Percentiles rank a stretch among this genome's conserved stretches.
These are phyloP conservation scores for Aureobasidium sp. DNA, from an alignment of 2,329 filamentous ascomycete genomes.

Conservation along the genomic window DNA sequence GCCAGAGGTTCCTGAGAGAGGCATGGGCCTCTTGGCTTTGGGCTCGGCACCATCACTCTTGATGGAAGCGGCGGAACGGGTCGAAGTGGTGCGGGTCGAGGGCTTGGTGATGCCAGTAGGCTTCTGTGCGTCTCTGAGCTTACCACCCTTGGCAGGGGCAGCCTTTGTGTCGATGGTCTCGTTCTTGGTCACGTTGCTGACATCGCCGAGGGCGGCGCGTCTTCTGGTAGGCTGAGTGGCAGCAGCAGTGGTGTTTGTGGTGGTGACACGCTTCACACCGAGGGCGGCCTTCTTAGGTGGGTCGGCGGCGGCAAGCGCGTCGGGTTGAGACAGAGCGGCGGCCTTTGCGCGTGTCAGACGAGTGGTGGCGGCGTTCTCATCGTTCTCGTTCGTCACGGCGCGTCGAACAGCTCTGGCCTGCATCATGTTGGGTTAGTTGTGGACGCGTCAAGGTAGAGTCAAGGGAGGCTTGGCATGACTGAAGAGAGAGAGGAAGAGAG, in stretches of 20 bases:
- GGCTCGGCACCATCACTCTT: slow-evolving; percentile 45
- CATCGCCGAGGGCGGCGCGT: slow-evolving; percentile 81
- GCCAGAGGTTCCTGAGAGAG: slow-evolving; percentile 60
- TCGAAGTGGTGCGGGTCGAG: slow-evolving; percentile 46
- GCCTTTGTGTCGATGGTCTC: slow-evolving; percentile 64
- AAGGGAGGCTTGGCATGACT: slow-evolving; percentile 6
- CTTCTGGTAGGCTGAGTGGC: slow-evolving; percentile 51
- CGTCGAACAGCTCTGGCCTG: slow-evolving; percentile 67
- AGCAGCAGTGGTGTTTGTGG: slow-evolving; percentile 31
- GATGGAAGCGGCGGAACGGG: slow-evolving; percentile 53
- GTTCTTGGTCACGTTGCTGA: slow-evolving; percentile 87
- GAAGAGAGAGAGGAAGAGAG: background rate
- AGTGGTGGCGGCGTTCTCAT: slow-evolving; percentile 71
- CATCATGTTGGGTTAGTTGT: slow-evolving; percentile 33
- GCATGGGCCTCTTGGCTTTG: slow-evolving; percentile 64
- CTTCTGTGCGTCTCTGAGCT: slow-evolving; percentile 53
- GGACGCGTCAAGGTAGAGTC: slow-evolving; percentile 19
- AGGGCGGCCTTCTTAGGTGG: slow-evolving; percentile 41
- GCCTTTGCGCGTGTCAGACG: slow-evolving; percentile 91
- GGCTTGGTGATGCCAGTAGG: slow-evolving; percentile 75
- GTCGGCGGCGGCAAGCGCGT: slow-evolving; percentile 48
- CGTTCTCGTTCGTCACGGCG: slow-evolving; percentile 82
- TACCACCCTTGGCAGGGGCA: slow-evolving; percentile 41
- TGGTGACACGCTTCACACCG: slow-evolving; percentile 36
- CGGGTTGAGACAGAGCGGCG: slow-evolving; percentile 51